Evolutionary conservation across 1,139 yeast genomes (phyloP), one percentile per base, ranked within the genome.

Genomic region (Petasospora rhodanensis): DNA sequence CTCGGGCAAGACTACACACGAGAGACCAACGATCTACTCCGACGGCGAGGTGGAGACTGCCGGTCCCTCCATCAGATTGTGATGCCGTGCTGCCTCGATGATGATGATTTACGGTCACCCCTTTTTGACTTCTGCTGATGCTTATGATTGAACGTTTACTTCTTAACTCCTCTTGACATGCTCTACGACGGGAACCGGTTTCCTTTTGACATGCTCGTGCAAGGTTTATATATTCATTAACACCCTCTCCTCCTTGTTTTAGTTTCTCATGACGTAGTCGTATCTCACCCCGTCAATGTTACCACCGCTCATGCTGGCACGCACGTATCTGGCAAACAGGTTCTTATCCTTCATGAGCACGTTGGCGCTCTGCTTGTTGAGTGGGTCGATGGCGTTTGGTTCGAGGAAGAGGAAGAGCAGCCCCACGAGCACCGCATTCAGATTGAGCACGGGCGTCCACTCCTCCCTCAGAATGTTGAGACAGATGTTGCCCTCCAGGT

Each of bases 401-500:
- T 89, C 96, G 41, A 86, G 64, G 50, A 91, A 86, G 45, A 91
- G 67, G 54, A 82, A 87, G 53, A 87, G 76, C 41, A 91, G 67
- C 0, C 98, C 98, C 32, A 89, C 80, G 45, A 89, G 68, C 15
- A 91, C 78, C 6, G 91, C 70, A 55, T 82, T 86, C 52, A 91
- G 64, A 43, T 81, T 84, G 47, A 91, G 68, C 2, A 87, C 96
- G 0, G 98, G 97, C 21, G 91, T 79, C 98, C 98, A 91, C 57
- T 89, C 97, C 57, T 87, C 96, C 45, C 97, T 66, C 41, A 91
- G 65, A 27, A 91, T 87, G 55, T 91, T 89, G 40, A 91, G 68
- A 54, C 98, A 91, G 17, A 91, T 84, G 52, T 87, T 89, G 1
- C 98, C 98, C 29, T 83, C 81, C 17, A 76, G 56, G 56, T 89